phyloP scores from a whole-genome alignment of 73 alveolate species.

The Paramecium biaurelia region DNA sequence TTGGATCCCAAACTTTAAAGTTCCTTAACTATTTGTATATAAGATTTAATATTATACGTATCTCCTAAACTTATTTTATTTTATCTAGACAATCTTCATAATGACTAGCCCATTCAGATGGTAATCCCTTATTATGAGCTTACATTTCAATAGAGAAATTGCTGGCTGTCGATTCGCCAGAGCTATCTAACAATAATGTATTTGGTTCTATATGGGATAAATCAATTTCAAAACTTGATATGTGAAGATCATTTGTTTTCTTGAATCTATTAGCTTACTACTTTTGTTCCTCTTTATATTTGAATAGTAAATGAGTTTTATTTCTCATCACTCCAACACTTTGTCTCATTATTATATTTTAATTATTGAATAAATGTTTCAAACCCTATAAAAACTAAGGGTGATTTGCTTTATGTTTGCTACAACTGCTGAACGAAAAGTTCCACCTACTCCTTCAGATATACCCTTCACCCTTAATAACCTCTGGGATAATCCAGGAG shows the following conservation, averaged over 20 bases:
- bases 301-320: not conserved
- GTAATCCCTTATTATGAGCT: not conserved
- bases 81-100: not conserved
- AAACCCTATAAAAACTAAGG: not conserved
- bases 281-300: not conserved
- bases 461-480: slow-evolving; percentile 72
- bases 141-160: not conserved
- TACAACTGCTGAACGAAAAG: slow-evolving; percentile 28
- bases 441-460: not conserved
- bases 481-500: slow-evolving; percentile 85
- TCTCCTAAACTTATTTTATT: slow-evolving; percentile 1
- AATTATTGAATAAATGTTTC: not conserved
- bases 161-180: slow-evolving; percentile 9
- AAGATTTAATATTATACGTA: not conserved
- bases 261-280: not conserved
- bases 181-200: not conserved
- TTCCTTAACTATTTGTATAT: not conserved
- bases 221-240: not conserved
- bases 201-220: not conserved
- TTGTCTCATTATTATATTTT: not conserved
- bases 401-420: not conserved
- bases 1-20: not conserved
- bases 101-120: not conserved
- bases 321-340: slow-evolving; percentile 13
- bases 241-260: not conserved